Evolutionary conservation across 2,329 filamentous ascomycete genomes (phyloP), one percentile per base, ranked within the genome.

Genomic region (Byssoonygena ceratinophila): DNA sequence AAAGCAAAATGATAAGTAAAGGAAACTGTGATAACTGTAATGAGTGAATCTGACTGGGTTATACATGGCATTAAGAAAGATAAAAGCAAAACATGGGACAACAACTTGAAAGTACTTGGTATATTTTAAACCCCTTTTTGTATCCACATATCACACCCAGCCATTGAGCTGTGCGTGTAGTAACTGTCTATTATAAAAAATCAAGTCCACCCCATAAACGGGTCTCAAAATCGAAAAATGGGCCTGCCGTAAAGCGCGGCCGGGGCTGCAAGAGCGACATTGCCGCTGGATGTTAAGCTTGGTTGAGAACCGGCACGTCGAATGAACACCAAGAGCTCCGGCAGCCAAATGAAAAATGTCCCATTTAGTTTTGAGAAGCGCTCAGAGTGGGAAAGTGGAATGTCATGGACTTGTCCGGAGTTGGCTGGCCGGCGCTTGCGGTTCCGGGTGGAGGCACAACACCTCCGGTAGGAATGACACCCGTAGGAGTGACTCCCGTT

Each of bases 321-420:
- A n/a, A 40, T 8, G 20, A 41, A 1, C 16, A 4, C 34, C 40
- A n/a, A 18, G 16, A 22, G 27, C 29, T 16, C n/a, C 11, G n/a
- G 18, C 36, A 23, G 3, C 11, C 6, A 23, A 20, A 49, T 39
- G 8, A 20, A 1, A 22, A 11, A 22, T 22, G n/a, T 4, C 39
- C 31, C 27, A 3, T 37, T 31, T 45, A 51, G 11, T 51, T 34
- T 14, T 12, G 20, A 1, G 40, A 12, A n/a, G 22, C 11, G 8
- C 29, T 44, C 29, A 51, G 16, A 29, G 40, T 20, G 31, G 49
- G 49, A n/a, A 51, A 51, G 22, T 51, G 49, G 29, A 45, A 51
- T 18, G 49, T 51, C 27, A 34, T 18, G 18, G 39, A 16, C 1
- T 11, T 27, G n/a, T 45, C 39, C 11, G 20, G 12, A 3, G 39